A percentile compares a stretch with the other conserved stretches of the same genome.
phyloP scores from a whole-genome alignment of 2,329 filamentous ascomycete species.

The Cadophora sp. region DNA sequence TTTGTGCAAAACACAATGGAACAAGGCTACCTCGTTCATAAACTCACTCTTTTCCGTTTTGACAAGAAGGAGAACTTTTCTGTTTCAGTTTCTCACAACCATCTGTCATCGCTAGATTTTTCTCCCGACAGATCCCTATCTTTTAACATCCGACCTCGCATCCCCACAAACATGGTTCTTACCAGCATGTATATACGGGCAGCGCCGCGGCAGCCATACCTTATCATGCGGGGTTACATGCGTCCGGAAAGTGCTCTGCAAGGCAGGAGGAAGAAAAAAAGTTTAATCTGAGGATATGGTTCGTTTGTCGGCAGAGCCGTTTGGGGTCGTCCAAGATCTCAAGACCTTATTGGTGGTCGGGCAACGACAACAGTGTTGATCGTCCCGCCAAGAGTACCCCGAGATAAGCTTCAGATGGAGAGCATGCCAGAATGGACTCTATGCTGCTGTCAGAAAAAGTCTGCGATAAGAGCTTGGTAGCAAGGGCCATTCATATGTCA shows the following conservation, averaged over 20 bases:
- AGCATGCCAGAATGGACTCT: constrained; percentile 2
- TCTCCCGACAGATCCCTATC: constrained; percentile 10
- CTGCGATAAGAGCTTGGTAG: constrained; percentile 16
- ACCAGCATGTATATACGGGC: background rate
- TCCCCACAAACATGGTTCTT: constrained; percentile 14
- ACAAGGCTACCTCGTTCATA: background rate
- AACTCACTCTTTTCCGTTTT: background rate
- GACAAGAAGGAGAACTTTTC: background rate
- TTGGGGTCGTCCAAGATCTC: background rate
- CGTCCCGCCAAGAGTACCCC: constrained; percentile 4
- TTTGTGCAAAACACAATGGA: no score
- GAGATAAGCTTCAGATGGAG: constrained; percentile 18
- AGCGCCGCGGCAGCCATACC: constrained; percentile 14
- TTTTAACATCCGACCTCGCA: constrained; percentile 12
- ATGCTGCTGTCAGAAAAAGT: constrained; percentile 7
- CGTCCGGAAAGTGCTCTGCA: background rate
- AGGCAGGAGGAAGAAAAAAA: background rate
- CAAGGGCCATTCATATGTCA: background rate
- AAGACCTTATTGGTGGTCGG: constrained; percentile 11
- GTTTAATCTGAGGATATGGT: background rate
- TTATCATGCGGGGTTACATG: constrained; percentile 18
- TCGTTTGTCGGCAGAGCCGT: constrained; percentile 12
- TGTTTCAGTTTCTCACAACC: background rate
- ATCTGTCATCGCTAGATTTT: constrained; percentile 6
- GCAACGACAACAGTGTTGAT: constrained; percentile 4